phyloP scores from a whole-genome alignment of 169 alveolate genomes.

The Neospora caninum region DNA sequence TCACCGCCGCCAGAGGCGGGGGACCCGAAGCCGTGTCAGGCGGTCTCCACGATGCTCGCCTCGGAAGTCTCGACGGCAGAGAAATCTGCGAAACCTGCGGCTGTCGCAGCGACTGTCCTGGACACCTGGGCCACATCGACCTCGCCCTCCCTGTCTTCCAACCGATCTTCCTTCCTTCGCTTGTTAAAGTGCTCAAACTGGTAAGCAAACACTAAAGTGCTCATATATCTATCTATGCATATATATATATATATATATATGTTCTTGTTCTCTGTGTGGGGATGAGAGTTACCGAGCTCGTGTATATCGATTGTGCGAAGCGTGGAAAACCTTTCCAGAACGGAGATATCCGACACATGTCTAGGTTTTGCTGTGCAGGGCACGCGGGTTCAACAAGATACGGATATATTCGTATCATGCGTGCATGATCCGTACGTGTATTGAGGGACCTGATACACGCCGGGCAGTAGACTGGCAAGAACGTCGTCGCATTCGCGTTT shows the following conservation, averaged over 20 bases:
- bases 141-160: constrained; percentile 55
- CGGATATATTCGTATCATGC: too few relatives aligned
- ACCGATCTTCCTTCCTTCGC: constrained; percentile 51
- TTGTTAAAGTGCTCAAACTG: constrained; percentile 46
- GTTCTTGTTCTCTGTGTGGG: not conserved
- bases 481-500: too few relatives aligned
- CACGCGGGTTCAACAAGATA: too few relatives aligned
- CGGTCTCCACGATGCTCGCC: constrained; percentile 54
- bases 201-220: not conserved
- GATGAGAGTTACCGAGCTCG: too few relatives aligned
- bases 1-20: constrained; percentile 49
- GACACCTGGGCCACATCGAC: constrained; percentile 60
- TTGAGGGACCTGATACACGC: too few relatives aligned
- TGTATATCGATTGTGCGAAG: too few relatives aligned
- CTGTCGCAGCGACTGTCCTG: constrained; percentile 58
- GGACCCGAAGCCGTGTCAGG: constrained; percentile 40
- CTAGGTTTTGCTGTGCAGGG: too few relatives aligned
- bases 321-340: too few relatives aligned
- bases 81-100: constrained; percentile 67
- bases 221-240: not conserved
- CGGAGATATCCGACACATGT: too few relatives aligned
- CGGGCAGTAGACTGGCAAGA: too few relatives aligned
- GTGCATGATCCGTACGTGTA: too few relatives aligned
- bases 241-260: not conserved
- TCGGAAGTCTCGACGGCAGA: constrained; percentile 60